Evolutionary conservation across 139 green algal species (phyloP), one percentile per base, ranked within the genome.

Genomic region (Eudorina sp.): DNA sequence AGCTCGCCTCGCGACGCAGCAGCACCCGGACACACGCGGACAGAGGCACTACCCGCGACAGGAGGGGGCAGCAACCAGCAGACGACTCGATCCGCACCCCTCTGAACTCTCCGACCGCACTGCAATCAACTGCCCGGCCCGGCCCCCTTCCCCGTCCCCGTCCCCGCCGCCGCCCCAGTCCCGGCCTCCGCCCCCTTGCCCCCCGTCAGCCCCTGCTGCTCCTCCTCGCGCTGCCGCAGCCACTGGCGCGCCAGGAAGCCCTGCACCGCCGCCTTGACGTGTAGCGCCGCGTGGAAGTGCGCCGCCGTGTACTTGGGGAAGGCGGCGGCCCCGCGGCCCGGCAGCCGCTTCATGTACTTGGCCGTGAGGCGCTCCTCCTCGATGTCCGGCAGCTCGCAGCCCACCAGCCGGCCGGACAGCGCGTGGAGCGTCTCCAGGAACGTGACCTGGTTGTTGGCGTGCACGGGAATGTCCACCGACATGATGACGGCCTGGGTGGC

Each of bases 211-310:
- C n/a, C n/a, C n/a, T n/a, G n/a, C n/a, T n/a, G n/a, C 34, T 76
- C 34, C 38, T 46, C 14, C 38, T 76, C 36, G 34, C 9, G 36
- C 19, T 72, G 27, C 21, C 43, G 43, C 81, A 97, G 89, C 48
- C 89, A n/a, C 60, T 97, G 92, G 29, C 94, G 80, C 46, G 80
- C 83, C 41, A 97, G 74, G 84, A 96, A 97, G 31, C 94, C 95
- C 2, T 92, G 80, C 29, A 97, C 83, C 8, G 95, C 94, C 1
- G 94, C 94, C 89, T 96, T 94, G 41, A 97, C 95, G 85, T 97
- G 94, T 53, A 95, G 53, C 19, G 94, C 94, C 18, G 94, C 92
- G 84, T 96, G 91, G 89, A 92, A 97, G 85, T 97, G 94, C 27
- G 92, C 92, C 6, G 87, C 93, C 6, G 86, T 94, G 89, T 96